These are phyloP conservation scores for Allium fistulosum DNA, from an alignment of 106 monocot genomes.

Conservation along the genomic window DNA sequence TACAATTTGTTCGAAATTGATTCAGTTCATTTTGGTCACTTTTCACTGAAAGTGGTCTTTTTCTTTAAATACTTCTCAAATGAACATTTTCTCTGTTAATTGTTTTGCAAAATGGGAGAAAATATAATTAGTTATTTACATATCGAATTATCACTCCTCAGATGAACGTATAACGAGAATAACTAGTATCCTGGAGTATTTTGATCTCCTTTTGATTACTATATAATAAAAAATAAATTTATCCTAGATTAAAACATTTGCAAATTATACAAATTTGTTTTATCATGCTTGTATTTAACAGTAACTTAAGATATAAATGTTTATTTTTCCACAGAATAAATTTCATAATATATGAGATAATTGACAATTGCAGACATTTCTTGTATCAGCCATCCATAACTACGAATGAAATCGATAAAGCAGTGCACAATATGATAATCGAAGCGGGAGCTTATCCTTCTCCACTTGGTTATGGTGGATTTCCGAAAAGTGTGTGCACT, in stretches of 20 bases:
- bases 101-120: no score
- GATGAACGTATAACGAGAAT: neutral
- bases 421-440: conserved; percentile 96
- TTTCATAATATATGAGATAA: conserved; percentile 2
- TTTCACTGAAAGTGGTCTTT: no score
- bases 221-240: neutral
- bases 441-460: conserved; percentile 98
- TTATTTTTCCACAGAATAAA: neutral
- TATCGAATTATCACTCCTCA: neutral
- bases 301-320: neutral
- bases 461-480: conserved; percentile 89
- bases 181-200: neutral
- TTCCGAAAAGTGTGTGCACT: conserved; percentile 95
- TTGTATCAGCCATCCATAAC: conserved; percentile 88
- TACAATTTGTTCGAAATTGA: no score
- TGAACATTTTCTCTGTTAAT: no score
- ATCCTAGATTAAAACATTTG: neutral
- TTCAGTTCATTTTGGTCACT: no score
- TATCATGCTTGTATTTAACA: neutral
- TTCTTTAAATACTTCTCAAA: no score
- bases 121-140: no score
- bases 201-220: neutral
- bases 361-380: conserved; percentile 15
- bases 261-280: neutral
- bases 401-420: conserved; percentile 98